These are phyloP conservation scores for Trifolium subterraneum DNA, from an alignment of 306 rosid species.

Conservation along the genomic window DNA sequence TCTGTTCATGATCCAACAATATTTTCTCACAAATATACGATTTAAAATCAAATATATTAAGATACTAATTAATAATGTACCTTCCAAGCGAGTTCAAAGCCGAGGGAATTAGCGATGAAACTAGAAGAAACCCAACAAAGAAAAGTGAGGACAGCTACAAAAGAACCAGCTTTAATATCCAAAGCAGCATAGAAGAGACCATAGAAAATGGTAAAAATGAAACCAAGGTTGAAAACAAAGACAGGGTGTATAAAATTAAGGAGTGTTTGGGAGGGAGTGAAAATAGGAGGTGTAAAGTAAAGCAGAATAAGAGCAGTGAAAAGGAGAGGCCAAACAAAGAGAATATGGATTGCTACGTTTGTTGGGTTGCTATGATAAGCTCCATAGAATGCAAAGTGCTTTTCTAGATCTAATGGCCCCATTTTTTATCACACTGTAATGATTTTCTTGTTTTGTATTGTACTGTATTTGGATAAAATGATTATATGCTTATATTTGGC, in stretches of 20 bases:
- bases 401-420: slow-evolving; percentile 78
- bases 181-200: slow-evolving; percentile 56
- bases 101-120: slow-evolving; percentile 57
- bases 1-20: no score
- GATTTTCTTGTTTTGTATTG: no score
- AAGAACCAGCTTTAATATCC: slow-evolving; percentile 75
- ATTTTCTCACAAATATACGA: no score
- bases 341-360: slow-evolving; percentile 63
- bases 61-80: slow-evolving; percentile 34
- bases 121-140: slow-evolving; percentile 69
- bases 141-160: slow-evolving; percentile 69
- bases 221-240: slow-evolving; percentile 64
- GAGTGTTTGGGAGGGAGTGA: slow-evolving; percentile 35
- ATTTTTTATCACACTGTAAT: slow-evolving; percentile 19
- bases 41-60: no score
- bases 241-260: slow-evolving; percentile 38
- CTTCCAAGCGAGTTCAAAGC: slow-evolving; percentile 72
- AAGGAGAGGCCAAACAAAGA: slow-evolving; percentile 83
- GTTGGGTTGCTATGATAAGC: slow-evolving; percentile 83
- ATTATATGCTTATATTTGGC: no score
- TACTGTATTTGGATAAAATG: not conserved
- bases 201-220: slow-evolving; percentile 59
- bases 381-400: slow-evolving; percentile 86
- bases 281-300: slow-evolving; percentile 68
- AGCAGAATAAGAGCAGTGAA: slow-evolving; percentile 62